Evolutionary conservation across 2,329 filamentous ascomycete species (phyloP).

Genomic region (Macrophomina pseudophaseolina): DNA sequence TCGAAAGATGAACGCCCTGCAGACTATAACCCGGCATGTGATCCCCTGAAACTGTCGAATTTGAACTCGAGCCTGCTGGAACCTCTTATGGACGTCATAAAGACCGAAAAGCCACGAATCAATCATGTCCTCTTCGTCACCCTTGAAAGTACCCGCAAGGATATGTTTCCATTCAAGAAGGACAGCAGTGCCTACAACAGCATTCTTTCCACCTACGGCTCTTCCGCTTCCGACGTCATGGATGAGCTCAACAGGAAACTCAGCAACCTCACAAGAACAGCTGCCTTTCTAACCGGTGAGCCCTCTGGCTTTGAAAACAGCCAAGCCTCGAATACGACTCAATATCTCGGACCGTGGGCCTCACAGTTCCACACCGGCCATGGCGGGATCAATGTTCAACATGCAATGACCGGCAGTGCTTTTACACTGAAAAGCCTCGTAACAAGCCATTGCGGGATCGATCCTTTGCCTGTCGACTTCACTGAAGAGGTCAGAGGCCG

Average conservation of each 20-base stretch:
- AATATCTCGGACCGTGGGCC: not conserved
- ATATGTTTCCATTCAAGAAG: constrained; percentile 47
- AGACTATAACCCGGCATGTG: constrained; percentile 40
- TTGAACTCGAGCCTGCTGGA: constrained; percentile 39
- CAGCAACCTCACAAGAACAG: constrained; percentile 37
- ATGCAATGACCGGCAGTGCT: constrained; percentile 45
- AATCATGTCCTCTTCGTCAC: constrained; percentile 47
- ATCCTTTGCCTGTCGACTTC: constrained; percentile 48
- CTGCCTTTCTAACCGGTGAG: constrained; percentile 46
- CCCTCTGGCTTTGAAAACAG: constrained; percentile 37
- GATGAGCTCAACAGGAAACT: constrained; percentile 36
- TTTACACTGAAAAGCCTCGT: constrained; percentile 49
- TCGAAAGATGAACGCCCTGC: too few relatives aligned
- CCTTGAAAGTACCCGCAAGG: constrained; percentile 48
- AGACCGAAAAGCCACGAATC: constrained; percentile 39
- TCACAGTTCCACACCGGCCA: constrained; percentile 29
- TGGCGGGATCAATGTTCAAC: constrained; percentile 35
- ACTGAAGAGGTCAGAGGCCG: constrained; percentile 43
- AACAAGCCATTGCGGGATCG: constrained; percentile 47
- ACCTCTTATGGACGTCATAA: constrained; percentile 37
- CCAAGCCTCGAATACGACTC: not conserved
- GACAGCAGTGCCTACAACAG: constrained; percentile 41
- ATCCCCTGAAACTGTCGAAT: constrained; percentile 48
- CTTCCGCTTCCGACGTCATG: constrained; percentile 25
- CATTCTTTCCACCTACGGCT: constrained; percentile 36